Conservation (phyloP, 2,329 filamentous ascomycete species). For the Dactylonectria estremocensis region DNA sequence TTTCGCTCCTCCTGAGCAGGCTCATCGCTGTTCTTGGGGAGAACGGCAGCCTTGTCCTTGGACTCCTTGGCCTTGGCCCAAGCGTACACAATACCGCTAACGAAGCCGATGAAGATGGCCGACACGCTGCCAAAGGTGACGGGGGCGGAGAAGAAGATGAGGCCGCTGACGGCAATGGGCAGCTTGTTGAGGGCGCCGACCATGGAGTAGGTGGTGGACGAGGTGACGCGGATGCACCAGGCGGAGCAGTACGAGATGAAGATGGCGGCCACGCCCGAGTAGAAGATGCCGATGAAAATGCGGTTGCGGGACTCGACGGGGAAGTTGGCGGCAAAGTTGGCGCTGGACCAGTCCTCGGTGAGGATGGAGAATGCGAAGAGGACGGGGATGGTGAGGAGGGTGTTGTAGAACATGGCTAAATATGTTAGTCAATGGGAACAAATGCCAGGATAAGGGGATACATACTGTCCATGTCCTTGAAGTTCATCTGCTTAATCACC, state of each 20-base stretch:
- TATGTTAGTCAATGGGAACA: conserved; percentile 51
- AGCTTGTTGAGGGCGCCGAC: conserved; percentile 98
- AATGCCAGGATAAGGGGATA: too few species aligned
- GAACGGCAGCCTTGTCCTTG: not conserved
- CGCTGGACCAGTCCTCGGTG: conserved; percentile 91
- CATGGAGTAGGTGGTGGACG: conserved; percentile 99
- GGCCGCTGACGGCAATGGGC: conserved; percentile 90
- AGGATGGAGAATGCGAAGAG: conserved; percentile 86
- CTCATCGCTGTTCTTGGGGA: not conserved
- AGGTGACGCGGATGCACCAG: conserved; percentile 98
- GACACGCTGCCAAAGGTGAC: conserved; percentile 93
- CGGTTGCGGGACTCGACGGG: conserved; percentile 82
- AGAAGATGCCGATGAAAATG: conserved; percentile 89
- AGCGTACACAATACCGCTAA: conserved; percentile 93
- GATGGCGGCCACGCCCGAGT: conserved; percentile 92
- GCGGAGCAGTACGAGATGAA: conserved; percentile 99
- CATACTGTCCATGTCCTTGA: conserved; percentile 99
- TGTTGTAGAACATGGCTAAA: conserved; percentile 99
- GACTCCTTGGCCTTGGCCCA: not conserved
- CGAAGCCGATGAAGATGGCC: conserved; percentile 91
- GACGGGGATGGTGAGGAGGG: conserved; percentile 95
- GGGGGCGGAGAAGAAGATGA: conserved; percentile 95
- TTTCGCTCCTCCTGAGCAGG: not conserved
- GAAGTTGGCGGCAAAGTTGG: conserved; percentile 91
- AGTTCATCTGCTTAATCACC: conserved; percentile 99